Evolutionary conservation across 768 basidiomycete genomes (phyloP).

Genomic region (Galerina sulciceps): DNA sequence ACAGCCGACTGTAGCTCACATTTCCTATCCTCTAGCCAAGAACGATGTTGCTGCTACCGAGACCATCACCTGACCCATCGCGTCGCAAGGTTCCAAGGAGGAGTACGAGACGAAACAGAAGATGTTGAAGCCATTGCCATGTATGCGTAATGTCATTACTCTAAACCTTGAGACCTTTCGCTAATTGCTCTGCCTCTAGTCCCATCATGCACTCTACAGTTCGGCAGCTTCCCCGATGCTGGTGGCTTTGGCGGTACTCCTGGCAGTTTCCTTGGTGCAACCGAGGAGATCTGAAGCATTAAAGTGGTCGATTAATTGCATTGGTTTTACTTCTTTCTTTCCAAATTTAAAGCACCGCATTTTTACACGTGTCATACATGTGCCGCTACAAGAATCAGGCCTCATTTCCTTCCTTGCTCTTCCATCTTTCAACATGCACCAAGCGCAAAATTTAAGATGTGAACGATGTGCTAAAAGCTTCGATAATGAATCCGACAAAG

Average conservation of each 20-base stretch:
- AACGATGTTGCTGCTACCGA: slow-evolving; percentile 87
- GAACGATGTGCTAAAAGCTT: background rate
- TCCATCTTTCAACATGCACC: too few relatives aligned
- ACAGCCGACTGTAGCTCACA: slow-evolving; percentile 18
- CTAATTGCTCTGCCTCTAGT: slow-evolving; percentile 27
- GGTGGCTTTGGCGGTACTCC: slow-evolving; percentile 63
- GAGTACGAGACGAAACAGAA: slow-evolving; percentile 94
- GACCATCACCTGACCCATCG: slow-evolving; percentile 83
- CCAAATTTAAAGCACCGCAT: too few relatives aligned
- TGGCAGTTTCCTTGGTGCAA: slow-evolving; percentile 65
- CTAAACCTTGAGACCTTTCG: background rate
- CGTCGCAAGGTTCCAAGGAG: slow-evolving; percentile 87
- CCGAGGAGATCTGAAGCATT: slow-evolving; percentile 86
- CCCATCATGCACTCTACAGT: slow-evolving; percentile 78
- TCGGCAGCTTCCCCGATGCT: slow-evolving; percentile 58
- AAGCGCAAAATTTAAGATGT: too few relatives aligned
- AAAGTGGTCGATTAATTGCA: slow-evolving; percentile 80
- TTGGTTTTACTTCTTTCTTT: slow-evolving; percentile 16
- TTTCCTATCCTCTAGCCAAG: slow-evolving; percentile 54
- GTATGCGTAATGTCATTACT: slow-evolving; percentile 29
- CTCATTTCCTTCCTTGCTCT: too few relatives aligned
- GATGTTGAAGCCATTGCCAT: slow-evolving; percentile 90
- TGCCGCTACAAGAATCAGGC: too few relatives aligned
- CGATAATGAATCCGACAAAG: background rate
- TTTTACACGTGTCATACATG: too few relatives aligned